A percentile compares a stretch with the other conserved stretches of the same genome.
These are phyloP conservation scores for Bretschneidera sinensis DNA, from an alignment of 345 rosid genomes.

Conservation along the genomic window DNA sequence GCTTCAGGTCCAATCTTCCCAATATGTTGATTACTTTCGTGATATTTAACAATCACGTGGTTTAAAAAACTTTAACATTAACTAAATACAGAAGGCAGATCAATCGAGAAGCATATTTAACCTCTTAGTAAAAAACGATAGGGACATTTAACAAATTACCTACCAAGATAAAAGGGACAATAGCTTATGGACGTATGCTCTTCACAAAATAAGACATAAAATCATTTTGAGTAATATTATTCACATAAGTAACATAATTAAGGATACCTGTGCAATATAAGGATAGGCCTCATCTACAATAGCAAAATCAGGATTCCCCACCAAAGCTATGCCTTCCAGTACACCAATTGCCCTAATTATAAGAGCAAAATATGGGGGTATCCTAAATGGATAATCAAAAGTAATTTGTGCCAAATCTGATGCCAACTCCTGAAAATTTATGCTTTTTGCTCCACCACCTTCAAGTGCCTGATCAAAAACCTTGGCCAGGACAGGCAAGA, in stretches of 20 bases:
- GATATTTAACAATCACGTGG: no score
- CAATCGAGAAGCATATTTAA: not conserved
- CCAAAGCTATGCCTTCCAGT: conserved; percentile 91
- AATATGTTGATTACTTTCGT: no score
- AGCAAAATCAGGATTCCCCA: conserved; percentile 93
- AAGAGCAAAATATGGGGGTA: conserved; percentile 96
- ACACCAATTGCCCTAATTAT: conserved; percentile 97
- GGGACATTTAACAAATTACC: not conserved
- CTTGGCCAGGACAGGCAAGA: conserved; percentile 88
- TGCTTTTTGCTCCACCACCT: conserved; percentile 93
- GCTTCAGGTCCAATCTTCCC: no score
- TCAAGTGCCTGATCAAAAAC: conserved; percentile 99
- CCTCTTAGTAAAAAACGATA: not conserved
- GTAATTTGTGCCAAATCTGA: conserved; percentile 95
- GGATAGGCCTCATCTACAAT: conserved; percentile 97
- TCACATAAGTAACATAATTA: conserved; percentile 1
- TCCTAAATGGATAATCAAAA: conserved; percentile 95
- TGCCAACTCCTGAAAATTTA: conserved; percentile 95
- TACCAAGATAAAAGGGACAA: not conserved
- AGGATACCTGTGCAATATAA: conserved; percentile 91
- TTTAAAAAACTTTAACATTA: no score
- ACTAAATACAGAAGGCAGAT: not conserved
- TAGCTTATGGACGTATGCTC: not conserved
- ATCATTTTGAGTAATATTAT: no score
- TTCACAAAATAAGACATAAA: not conserved